Evolutionary conservation across 2,329 filamentous ascomycete species (phyloP).

Genomic region (Uncinocarpus reesii): DNA sequence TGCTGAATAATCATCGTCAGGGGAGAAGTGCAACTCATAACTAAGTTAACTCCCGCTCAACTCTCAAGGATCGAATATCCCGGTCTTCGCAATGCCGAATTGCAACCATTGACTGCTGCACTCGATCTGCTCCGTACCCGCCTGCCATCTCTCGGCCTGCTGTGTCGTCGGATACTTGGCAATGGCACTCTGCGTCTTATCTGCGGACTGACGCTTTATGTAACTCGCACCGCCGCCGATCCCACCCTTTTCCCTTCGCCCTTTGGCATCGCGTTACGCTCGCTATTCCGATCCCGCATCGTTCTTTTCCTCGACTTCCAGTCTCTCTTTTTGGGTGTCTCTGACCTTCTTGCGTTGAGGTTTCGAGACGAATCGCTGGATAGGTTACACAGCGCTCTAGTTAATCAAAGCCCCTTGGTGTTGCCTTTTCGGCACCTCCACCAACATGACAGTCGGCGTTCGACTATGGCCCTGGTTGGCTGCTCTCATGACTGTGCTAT

Average conservation of each 20-base stretch:
- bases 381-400: no score
- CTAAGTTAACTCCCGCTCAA: no score
- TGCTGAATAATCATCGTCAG: no score
- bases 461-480: slow-evolving; percentile 27
- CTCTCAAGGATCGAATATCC: not conserved
- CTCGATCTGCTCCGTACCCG: not conserved
- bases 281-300: slow-evolving; percentile 49
- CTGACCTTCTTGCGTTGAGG: no score
- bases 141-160: not conserved
- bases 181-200: slow-evolving; percentile 7
- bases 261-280: not conserved
- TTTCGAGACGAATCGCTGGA: no score
- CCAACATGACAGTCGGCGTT: slow-evolving; percentile 21
- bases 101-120: not conserved
- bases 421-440: no score
- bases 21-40: no score
- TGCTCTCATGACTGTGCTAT: slow-evolving; percentile 42
- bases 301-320: slow-evolving; percentile 17
- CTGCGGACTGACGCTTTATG: slow-evolving; percentile 7
- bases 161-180: slow-evolving; percentile 6
- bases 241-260: not conserved
- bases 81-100: not conserved
- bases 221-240: not conserved
- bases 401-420: no score
- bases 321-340: not conserved